Conservation (phyloP, 345 rosid species). For the Ceriops decandra region DNA sequence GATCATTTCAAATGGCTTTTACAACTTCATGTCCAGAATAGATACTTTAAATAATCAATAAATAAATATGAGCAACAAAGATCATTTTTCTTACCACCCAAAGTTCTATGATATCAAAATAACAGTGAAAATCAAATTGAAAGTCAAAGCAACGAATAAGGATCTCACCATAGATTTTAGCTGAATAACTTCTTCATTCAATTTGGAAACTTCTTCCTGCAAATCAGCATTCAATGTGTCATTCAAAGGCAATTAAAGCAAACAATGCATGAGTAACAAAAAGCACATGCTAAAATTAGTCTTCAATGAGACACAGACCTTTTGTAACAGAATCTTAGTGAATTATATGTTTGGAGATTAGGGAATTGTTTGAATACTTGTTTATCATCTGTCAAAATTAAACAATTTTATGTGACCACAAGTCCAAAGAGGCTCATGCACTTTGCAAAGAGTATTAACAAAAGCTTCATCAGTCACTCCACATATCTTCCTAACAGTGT, state of each 20-base stretch:
- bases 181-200: conserved; percentile 29
- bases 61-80: too few species aligned
- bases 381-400: neutral
- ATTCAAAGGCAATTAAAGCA: neutral
- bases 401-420: too few species aligned
- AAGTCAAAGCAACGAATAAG: neutral
- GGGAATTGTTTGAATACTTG: neutral
- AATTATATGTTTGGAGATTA: neutral
- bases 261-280: neutral
- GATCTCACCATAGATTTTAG: conserved; percentile 31
- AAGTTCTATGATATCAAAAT: too few species aligned
- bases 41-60: too few species aligned
- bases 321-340: neutral
- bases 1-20: neutral
- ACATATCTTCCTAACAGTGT: too few species aligned
- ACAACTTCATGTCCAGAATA: too few species aligned
- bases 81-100: too few species aligned
- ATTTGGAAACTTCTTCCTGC: conserved; percentile 44
- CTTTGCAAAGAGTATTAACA: too few species aligned
- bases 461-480: too few species aligned
- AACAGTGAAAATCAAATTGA: neutral
- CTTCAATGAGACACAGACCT: neutral
- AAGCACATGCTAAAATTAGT: neutral
- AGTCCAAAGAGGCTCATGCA: too few species aligned
- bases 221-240: neutral